Conservation (phyloP, 306 rosid species). For the Astragalus glycyphyllos region DNA sequence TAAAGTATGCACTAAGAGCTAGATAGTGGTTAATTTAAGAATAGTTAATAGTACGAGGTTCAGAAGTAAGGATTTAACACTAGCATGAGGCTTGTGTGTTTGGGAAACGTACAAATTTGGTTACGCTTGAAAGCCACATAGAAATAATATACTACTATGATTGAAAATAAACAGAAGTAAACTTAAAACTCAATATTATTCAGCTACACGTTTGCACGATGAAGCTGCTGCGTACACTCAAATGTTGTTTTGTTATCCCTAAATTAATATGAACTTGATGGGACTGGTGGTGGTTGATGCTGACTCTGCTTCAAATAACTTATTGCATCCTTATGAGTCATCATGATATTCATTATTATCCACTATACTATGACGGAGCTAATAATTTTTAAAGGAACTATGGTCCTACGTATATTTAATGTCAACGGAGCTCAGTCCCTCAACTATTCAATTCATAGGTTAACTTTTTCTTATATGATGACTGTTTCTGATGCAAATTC, state of each 20-base stretch:
- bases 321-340: slow-evolving; percentile 15
- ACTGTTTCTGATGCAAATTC: slow-evolving; percentile 36
- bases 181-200: slow-evolving; percentile 34
- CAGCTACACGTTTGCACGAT: slow-evolving; percentile 39
- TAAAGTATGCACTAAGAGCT: slow-evolving; percentile 18
- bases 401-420: slow-evolving; percentile 30
- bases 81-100: slow-evolving; percentile 24
- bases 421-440: slow-evolving; percentile 46
- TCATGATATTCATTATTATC: slow-evolving; percentile 28
- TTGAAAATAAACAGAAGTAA: slow-evolving; percentile 28
- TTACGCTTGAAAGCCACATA: slow-evolving; percentile 20
- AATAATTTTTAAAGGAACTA: slow-evolving; percentile 21
- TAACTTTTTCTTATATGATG: too few relatives aligned
- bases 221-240: slow-evolving; percentile 27
- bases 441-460: slow-evolving; percentile 12
- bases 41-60: slow-evolving; percentile 54
- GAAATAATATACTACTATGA: slow-evolving; percentile 2
- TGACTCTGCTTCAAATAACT: slow-evolving; percentile 48
- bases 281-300: slow-evolving; percentile 49
- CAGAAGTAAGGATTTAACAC: slow-evolving; percentile 14
- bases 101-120: slow-evolving; percentile 27
- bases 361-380: background rate
- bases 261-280: slow-evolving; percentile 11
- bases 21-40: slow-evolving; percentile 44
- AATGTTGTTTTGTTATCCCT: slow-evolving; percentile 36